Base-by-base conservation (phyloP, 2,329 filamentous ascomycete genomes). In the Fusarium brachygibbosum region DNA sequence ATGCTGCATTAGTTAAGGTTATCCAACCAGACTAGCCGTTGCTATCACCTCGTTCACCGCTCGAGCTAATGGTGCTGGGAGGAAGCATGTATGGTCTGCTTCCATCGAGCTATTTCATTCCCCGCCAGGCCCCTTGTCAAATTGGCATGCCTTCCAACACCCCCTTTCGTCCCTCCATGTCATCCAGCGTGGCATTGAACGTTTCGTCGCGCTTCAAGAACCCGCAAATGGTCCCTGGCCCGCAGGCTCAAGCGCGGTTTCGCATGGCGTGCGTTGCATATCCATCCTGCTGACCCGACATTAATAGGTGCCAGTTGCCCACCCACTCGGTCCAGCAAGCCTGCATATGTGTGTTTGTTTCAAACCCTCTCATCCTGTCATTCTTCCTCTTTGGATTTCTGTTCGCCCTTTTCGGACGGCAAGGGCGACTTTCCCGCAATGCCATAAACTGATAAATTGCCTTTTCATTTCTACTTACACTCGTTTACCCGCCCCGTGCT, bases 301-400 rank as follows among this genome's bases (percentile, higher is more conserved):
- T 75, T 75, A 75, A 75, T 74, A 75, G 73, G 71, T 73, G 66
- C 63, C 57, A 68, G 61, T 51, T 69, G 66, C 66, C 73, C 73
- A 66, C 70, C 61, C 72, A 61, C 65, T 61, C 40, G 67, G 51
- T 58, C 63, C 48, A 59, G 50, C 59, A 72, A 71, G 56, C 58
- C 58, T 59, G 23, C 23, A 61, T 25, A 25, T 62, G 45, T 58
- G 51, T 68, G 61, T 68, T 74, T 75, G 73, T 75, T 75, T 75
- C 73, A 73, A 73, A 59, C 68, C 60, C 69, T 68, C 55, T 74
- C 58, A 51, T 72, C 59, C 56, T 66, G 52, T 58, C 49, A 53
- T 58, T 61, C 50, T 52, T 57, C 38, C n/a, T 58, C 44, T 56
- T 52, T 74, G 56, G 35, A 59, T 61, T 67, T 57, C 63, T 64